Evolutionary conservation across 73 alveolate species (phyloP).

Genomic region (Durusdinium trenchii): DNA sequence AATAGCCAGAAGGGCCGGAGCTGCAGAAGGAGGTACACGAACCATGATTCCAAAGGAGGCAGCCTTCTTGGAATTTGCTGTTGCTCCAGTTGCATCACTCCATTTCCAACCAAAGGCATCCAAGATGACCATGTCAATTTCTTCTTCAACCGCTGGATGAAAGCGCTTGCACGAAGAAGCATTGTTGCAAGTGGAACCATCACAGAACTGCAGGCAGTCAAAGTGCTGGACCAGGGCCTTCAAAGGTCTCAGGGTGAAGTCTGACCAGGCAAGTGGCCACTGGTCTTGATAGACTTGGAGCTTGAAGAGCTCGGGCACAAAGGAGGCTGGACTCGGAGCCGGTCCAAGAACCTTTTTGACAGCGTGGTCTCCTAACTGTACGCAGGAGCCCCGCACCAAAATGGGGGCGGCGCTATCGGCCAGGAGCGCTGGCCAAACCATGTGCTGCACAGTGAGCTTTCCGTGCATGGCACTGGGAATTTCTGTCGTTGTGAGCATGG

Average conservation of each 20-base stretch:
- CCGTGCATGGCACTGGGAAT: background rate
- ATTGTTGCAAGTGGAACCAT: background rate
- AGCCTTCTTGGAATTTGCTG: background rate
- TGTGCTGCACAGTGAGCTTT: background rate
- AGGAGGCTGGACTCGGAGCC: background rate
- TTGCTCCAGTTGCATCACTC: background rate
- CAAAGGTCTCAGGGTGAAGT: background rate
- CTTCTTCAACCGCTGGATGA: conserved; percentile 9
- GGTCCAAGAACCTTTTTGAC: background rate
- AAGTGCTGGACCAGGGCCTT: background rate
- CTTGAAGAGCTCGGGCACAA: background rate
- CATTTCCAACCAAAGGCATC: background rate
- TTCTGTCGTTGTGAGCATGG: background rate
- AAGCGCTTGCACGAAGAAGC: background rate
- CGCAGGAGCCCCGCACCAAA: background rate
- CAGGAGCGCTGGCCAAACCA: conserved; percentile 13
- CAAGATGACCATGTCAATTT: background rate
- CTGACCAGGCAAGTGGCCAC: background rate
- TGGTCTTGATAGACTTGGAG: background rate
- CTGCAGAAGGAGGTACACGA: background rate
- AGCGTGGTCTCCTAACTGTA: background rate
- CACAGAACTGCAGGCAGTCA: background rate
- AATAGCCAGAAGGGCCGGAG: background rate
- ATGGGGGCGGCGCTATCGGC: background rate
- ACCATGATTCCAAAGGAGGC: background rate